These are phyloP conservation scores for Starmerella etchellsii DNA, from an alignment of 805 yeast species.

Conservation along the genomic window DNA sequence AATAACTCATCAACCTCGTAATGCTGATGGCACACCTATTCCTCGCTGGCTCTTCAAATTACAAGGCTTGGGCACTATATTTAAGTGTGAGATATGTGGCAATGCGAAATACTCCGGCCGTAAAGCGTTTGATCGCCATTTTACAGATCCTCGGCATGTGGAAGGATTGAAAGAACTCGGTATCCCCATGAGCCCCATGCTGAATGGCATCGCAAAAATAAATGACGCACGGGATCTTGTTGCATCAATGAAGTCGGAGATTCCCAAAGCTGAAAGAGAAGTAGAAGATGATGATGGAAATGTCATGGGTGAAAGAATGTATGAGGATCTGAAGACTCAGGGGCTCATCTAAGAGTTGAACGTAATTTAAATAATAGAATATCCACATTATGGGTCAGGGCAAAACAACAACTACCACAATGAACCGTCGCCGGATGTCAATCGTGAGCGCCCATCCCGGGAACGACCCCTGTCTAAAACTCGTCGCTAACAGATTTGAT, in stretches of 20 bases:
- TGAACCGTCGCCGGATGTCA: neutral
- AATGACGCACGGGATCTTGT: slow-evolving; percentile 49
- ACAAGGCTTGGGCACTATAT: slow-evolving; percentile 66
- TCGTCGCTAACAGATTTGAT: neutral
- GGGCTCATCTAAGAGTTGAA: slow-evolving; percentile 44
- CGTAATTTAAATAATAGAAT: too few relatives aligned
- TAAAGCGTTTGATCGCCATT: slow-evolving; percentile 58
- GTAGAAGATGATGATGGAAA: slow-evolving; percentile 91
- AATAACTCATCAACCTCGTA: too few relatives aligned
- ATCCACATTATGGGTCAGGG: too few relatives aligned
- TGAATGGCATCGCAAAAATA: slow-evolving; percentile 53
- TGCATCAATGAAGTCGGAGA: slow-evolving; percentile 43
- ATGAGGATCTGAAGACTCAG: slow-evolving; percentile 74
- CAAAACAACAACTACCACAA: neutral
- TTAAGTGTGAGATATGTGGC: slow-evolving; percentile 79
- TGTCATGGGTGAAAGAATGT: slow-evolving; percentile 74
- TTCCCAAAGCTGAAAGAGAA: slow-evolving; percentile 45
- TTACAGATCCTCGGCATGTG: slow-evolving; percentile 49
- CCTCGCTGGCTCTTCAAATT: slow-evolving; percentile 88
- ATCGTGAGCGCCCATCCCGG: neutral
- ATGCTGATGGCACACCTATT: slow-evolving; percentile 84
- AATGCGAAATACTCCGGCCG: slow-evolving; percentile 62
- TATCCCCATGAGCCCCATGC: slow-evolving; percentile 39
- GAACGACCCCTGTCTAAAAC: neutral
- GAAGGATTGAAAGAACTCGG: slow-evolving; percentile 70